Percentiles rank a stretch among this genome's conserved stretches.
These are phyloP conservation scores for Physcomitrellopsis africana DNA, from an alignment of 225 moss, liverwort and hornwort genomes.

Conservation along the genomic window DNA sequence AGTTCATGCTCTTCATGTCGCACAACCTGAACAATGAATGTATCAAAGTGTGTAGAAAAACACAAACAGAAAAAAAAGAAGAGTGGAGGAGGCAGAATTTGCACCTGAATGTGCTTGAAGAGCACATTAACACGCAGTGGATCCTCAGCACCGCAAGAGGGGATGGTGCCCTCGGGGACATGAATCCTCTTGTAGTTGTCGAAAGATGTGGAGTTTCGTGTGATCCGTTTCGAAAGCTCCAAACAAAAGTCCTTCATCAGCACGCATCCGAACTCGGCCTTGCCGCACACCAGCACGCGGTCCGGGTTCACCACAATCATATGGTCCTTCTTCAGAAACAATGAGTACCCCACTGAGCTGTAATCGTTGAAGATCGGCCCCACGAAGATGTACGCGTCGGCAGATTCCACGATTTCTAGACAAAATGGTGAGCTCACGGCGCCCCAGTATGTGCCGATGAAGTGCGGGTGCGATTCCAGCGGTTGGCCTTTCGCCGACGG, in stretches of 20 bases:
- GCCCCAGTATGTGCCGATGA: constrained; percentile 80
- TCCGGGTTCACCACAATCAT: constrained; percentile 62
- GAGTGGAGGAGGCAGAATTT: background rate
- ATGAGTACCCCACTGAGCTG: constrained; percentile 67
- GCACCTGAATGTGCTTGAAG: constrained; percentile 56
- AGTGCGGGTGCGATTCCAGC: constrained; percentile 51
- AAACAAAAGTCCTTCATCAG: constrained; percentile 59
- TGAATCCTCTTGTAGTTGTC: constrained; percentile 55
- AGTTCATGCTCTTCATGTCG: too few species aligned
- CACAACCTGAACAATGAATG: too few species aligned
- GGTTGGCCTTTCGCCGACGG: constrained; percentile 68
- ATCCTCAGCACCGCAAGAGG: constrained; percentile 27
- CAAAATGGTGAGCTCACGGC: constrained; percentile 66
- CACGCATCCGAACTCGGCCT: constrained; percentile 61
- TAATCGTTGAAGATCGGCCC: constrained; percentile 75
- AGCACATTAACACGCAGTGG: constrained; percentile 53
- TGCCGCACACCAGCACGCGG: constrained; percentile 44
- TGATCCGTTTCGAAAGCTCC: constrained; percentile 40
- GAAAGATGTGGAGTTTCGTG: constrained; percentile 53
- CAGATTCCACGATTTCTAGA: constrained; percentile 64
- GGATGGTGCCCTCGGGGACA: constrained; percentile 45
- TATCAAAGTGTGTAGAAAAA: too few species aligned
- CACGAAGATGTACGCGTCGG: constrained; percentile 65
- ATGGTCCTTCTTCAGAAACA: constrained; percentile 49
- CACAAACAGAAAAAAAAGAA: too few species aligned